These are phyloP conservation scores for Fibroporia radiculosa DNA, from an alignment of 768 basidiomycete genomes.

Conservation along the genomic window DNA sequence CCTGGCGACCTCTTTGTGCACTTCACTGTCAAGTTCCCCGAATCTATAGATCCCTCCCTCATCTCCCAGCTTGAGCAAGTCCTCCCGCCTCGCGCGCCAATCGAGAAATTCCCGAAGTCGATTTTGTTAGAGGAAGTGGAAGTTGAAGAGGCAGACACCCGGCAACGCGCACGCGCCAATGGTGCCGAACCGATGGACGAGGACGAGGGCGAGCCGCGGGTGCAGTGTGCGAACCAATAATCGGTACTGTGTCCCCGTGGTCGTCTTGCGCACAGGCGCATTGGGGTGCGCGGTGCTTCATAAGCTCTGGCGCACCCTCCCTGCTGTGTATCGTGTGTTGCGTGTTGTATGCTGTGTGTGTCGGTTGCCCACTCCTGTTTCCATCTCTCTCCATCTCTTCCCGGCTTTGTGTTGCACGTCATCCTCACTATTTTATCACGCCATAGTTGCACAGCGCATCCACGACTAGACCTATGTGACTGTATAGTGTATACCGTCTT, in stretches of 20 bases:
- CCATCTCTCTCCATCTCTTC: not conserved
- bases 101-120: conserved; percentile 63
- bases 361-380: not conserved
- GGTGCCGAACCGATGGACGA: conserved; percentile 88
- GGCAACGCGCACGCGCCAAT: conserved; percentile 43
- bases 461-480: conserved; percentile 3
- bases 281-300: not conserved
- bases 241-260: not conserved
- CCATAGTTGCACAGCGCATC: conserved; percentile 5
- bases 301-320: not conserved
- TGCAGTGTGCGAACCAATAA: conserved; percentile 93
- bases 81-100: conserved; percentile 66
- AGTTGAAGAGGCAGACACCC: conserved; percentile 71
- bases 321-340: not conserved
- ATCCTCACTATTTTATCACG: conserved; percentile 4
- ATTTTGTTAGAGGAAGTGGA: conserved; percentile 76
- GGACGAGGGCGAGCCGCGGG: conserved; percentile 83
- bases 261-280: not conserved
- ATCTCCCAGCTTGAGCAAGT: conserved; percentile 77
- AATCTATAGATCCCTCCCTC: conserved; percentile 55
- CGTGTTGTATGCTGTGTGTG: not conserved
- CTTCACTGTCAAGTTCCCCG: conserved; percentile 85
- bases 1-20: conserved; percentile 89
- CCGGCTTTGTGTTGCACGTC: conserved; percentile 1
- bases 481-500: not conserved